Evolutionary conservation across 2,329 filamentous ascomycete species (phyloP), one percentile per base, ranked within the genome.

Genomic region (Thelonectria discophora): DNA sequence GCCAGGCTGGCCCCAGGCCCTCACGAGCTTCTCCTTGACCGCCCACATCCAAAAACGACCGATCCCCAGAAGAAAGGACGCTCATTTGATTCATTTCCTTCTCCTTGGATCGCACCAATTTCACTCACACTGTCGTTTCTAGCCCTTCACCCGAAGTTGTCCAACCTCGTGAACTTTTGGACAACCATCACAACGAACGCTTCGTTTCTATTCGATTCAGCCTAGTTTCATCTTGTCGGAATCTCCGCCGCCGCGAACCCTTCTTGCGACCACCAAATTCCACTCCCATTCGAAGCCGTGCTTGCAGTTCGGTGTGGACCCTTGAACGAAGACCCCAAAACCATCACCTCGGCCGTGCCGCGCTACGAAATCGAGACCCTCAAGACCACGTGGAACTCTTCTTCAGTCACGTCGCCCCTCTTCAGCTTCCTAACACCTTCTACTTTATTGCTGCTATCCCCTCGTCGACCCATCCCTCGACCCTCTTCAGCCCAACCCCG

Each of bases 301-400:
- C 58, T 30, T 48, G 52, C 55, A 34, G 55, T 27, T 34, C 20
- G 24, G 52, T 49, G 69, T 71, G 68, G 68, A 71, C 58, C 69
- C 55, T 47, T 58, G 48, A 51, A 57, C 59, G 13, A 54, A 37
- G 58, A 24, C 63, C 12, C 52, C 61, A 58, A 50, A 57, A 50
- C 34, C 54, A 50, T 57, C 54, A 24, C 45, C 48, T 48, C 61
- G 47, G 48, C 65, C 65, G 58, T 64, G 50, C 65, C 58, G 65
- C 64, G 43, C 55, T 55, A 53, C 59, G 45, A 58, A 50, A 63
- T 71, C 59, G 46, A 66, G 55, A 62, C 64, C 56, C 55, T 64
- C 60, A 15, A 63, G 47, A 69, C 65, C 64, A 69, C 69, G 67
- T 69, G 67, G 67, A 68, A 60, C 64, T 56, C 32, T 48, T 60